These are phyloP conservation scores for Spinellus fusiger DNA, from an alignment of 192 early-diverging fungal genomes.

Conservation along the genomic window DNA sequence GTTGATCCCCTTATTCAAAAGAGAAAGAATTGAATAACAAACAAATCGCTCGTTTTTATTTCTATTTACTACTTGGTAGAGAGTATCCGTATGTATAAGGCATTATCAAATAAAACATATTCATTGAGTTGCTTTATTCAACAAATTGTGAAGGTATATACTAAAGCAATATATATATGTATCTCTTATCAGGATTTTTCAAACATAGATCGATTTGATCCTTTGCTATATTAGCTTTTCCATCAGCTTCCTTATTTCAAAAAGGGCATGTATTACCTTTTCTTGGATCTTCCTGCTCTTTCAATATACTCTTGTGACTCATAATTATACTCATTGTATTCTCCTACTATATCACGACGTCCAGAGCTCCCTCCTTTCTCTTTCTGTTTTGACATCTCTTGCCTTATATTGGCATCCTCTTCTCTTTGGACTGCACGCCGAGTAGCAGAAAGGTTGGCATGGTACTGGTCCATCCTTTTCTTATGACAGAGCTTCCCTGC, in stretches of 20 bases:
- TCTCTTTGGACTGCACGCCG: background rate
- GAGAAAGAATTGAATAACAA: too few relatives aligned
- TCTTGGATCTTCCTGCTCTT: background rate
- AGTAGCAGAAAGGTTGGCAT: background rate
- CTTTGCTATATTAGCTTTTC: slow-evolving; percentile 5
- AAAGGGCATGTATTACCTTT: background rate
- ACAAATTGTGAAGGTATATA: too few relatives aligned
- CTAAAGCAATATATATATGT: too few relatives aligned
- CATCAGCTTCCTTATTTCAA: background rate
- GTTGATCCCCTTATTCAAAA: too few relatives aligned
- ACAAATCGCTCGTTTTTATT: too few relatives aligned
- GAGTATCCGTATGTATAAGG: too few relatives aligned
- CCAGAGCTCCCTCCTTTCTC: background rate
- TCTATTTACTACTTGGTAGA: too few relatives aligned
- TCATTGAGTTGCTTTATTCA: too few relatives aligned
- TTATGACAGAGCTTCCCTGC: background rate
- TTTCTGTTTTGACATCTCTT: background rate
- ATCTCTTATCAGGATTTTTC: background rate
- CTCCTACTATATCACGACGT: background rate
- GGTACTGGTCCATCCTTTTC: background rate
- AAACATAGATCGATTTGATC: slow-evolving; percentile 18
- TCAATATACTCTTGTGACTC: background rate
- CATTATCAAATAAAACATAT: too few relatives aligned
- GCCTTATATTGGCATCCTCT: background rate
- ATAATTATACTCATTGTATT: background rate